Percentiles rank a stretch among this genome's conserved stretches.
Conservation (phyloP, 768 basidiomycete species). For the Phlebiopsis flavidoalba region DNA sequence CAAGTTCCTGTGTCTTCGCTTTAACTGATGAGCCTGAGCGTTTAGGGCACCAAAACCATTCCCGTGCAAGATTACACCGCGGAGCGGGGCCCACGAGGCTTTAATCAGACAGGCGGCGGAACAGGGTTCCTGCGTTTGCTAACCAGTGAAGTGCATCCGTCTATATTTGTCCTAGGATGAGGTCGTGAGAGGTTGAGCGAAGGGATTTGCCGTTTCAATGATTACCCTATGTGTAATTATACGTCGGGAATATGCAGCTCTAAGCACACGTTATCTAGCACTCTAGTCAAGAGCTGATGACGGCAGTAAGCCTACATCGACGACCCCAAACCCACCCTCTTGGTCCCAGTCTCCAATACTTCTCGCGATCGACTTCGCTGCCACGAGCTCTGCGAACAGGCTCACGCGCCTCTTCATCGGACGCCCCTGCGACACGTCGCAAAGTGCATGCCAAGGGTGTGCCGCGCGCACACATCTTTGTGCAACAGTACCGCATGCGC, state of each 20-base stretch:
- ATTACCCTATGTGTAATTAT: too few species aligned
- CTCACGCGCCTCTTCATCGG: slow-evolving; percentile 35
- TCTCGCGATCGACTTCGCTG: slow-evolving; percentile 15
- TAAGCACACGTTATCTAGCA: too few species aligned
- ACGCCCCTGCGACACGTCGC: slow-evolving; percentile 40
- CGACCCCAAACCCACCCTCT: slow-evolving; percentile 31
- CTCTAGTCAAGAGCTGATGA: neutral
- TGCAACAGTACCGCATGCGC: slow-evolving; percentile 35
- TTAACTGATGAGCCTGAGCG: neutral
- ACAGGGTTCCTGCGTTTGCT: too few species aligned
- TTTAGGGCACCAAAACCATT: slow-evolving; percentile 11
- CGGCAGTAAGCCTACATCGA: slow-evolving; percentile 29
- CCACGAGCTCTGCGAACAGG: slow-evolving; percentile 29
- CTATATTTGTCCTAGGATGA: too few species aligned
- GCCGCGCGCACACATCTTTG: slow-evolving; percentile 30
- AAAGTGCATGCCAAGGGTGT: slow-evolving; percentile 38
- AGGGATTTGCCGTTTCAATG: too few species aligned
- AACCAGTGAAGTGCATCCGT: too few species aligned
- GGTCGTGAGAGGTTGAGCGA: too few species aligned
- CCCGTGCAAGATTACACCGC: slow-evolving; percentile 16
- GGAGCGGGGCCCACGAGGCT: slow-evolving; percentile 3
- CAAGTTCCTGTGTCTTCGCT: too few species aligned
- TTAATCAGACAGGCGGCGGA: neutral
- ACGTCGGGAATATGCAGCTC: too few species aligned
- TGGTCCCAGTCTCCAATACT: slow-evolving; percentile 21